phyloP scores from a whole-genome alignment of 768 basidiomycete species.

The Pholiota conissans region DNA sequence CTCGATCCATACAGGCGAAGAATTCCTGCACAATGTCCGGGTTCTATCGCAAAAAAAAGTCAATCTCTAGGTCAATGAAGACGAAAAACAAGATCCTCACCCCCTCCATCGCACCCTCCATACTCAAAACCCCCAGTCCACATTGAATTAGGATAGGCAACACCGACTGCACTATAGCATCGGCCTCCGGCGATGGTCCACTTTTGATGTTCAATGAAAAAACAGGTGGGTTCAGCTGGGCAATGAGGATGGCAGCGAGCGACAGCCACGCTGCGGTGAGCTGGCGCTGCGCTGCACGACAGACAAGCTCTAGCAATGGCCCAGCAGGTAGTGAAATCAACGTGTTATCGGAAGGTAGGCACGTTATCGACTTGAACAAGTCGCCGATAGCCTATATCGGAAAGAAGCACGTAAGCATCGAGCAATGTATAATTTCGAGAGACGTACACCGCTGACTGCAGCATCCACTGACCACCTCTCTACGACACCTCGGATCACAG shows the following conservation, averaged over 20 bases:
- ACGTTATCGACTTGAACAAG: constrained; percentile 83
- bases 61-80: background rate
- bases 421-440: background rate
- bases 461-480: constrained; percentile 82
- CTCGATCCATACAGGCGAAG: constrained; percentile 80
- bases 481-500: constrained; percentile 57
- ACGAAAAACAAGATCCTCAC: constrained; percentile 39
- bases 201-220: constrained; percentile 48
- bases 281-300: constrained; percentile 67
- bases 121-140: constrained; percentile 50
- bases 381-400: constrained; percentile 69
- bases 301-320: constrained; percentile 79
- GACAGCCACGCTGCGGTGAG: constrained; percentile 85
- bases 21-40: constrained; percentile 91
- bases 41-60: constrained; percentile 49
- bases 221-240: constrained; percentile 78
- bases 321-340: constrained; percentile 79
- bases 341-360: constrained; percentile 74
- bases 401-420: background rate
- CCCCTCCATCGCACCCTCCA: constrained; percentile 66
- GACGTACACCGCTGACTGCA: constrained; percentile 71
- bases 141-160: constrained; percentile 61
- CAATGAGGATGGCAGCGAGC: constrained; percentile 75
- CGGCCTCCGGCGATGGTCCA: constrained; percentile 54
- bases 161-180: constrained; percentile 52